Evolutionary conservation across 2,329 filamentous ascomycete genomes (phyloP).

Genomic region (Colletotrichum falcatum): DNA sequence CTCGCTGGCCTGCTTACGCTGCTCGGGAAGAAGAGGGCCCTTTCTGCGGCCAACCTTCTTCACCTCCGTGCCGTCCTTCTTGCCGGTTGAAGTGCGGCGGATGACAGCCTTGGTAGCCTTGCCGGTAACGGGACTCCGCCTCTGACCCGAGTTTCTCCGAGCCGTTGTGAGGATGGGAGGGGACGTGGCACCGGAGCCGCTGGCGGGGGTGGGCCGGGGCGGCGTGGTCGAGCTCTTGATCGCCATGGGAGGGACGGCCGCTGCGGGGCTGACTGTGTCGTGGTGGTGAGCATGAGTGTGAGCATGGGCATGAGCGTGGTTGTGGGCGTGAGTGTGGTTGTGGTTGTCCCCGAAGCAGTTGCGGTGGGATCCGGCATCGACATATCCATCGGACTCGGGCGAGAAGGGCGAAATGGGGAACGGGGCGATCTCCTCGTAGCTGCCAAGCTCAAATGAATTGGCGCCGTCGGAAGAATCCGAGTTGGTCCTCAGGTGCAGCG

Average conservation of each 20-base stretch:
- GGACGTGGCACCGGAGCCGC: slow-evolving; percentile 70
- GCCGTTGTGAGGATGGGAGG: slow-evolving; percentile 70
- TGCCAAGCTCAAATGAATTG: slow-evolving; percentile 75
- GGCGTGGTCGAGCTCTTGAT: slow-evolving; percentile 73
- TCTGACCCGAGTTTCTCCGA: slow-evolving; percentile 76
- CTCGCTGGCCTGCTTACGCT: slow-evolving; percentile 95
- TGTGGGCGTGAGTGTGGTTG: slow-evolving; percentile 56
- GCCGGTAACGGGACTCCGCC: slow-evolving; percentile 78
- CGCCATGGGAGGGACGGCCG: slow-evolving; percentile 75
- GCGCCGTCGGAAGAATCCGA: slow-evolving; percentile 86
- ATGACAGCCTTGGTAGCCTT: slow-evolving; percentile 89
- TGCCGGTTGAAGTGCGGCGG: slow-evolving; percentile 80
- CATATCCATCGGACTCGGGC: slow-evolving; percentile 81
- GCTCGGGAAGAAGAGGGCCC: slow-evolving; percentile 90
- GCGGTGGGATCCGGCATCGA: slow-evolving; percentile 70
- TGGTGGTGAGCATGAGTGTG: slow-evolving; percentile 54
- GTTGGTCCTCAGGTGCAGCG: slow-evolving; percentile 86
- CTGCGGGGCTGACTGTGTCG: slow-evolving; percentile 73
- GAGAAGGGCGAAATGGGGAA: slow-evolving; percentile 86
- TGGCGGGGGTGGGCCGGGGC: slow-evolving; percentile 70
- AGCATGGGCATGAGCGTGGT: slow-evolving; percentile 52
- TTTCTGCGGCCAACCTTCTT: slow-evolving; percentile 94
- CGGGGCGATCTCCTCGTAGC: slow-evolving; percentile 80
- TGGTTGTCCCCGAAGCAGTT: slow-evolving; percentile 71
- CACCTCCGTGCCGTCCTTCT: slow-evolving; percentile 82